Evolutionary conservation across 176 grass and related monocot genomes (phyloP), one percentile per base, ranked within the genome.

Genomic region (Hordeum marinum): DNA sequence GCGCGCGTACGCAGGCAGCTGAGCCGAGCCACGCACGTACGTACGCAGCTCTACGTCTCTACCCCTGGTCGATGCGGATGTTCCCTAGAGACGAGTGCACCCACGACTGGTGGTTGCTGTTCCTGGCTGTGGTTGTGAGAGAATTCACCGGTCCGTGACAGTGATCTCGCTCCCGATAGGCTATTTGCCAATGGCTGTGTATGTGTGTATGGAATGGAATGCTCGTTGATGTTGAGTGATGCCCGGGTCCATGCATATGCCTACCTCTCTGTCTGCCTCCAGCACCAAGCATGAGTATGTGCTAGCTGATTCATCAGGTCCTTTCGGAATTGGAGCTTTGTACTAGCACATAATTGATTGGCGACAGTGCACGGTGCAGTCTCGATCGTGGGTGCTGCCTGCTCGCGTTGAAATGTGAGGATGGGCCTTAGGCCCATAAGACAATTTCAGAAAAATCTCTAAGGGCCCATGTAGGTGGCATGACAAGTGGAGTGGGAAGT

Each of bases 211-310:
- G 66, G 45, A 87, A 87, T 75, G 66, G 45, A 87, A 87, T 75
- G 80, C n/a, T 87, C 36, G 31, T 40, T 26, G 80, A 83, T 29
- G 73, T 79, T 26, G 84, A 82, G 7, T 8, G 34, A 77, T 59
- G 80, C 66, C 58, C 20, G 55, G 86, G 77, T 20, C 58, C 68
- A 45, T 65, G 64, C 76, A 48, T 35, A 15, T 43, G 35, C 78
- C 12, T 72, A 25, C 11, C 20, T 37, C 23, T 7, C 7, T 67
- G 54, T 70, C 14, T 75, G 59, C 40, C 18, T 66, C 78, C 14
- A 21, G 29, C 13, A 41, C 68, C 66, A 80, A 63, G 41, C 77
- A 29, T n/a, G 40, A 42, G 11, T 18, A 7, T 57, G 52, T 9
- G n/a, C 75, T 5, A 52, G 79, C 21, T 13, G 43, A 43, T 29